A percentile compares a stretch with the other conserved stretches of the same genome.
Conservation (phyloP, 192 early-diverging fungal species). For the Haplosporangium gracile region DNA sequence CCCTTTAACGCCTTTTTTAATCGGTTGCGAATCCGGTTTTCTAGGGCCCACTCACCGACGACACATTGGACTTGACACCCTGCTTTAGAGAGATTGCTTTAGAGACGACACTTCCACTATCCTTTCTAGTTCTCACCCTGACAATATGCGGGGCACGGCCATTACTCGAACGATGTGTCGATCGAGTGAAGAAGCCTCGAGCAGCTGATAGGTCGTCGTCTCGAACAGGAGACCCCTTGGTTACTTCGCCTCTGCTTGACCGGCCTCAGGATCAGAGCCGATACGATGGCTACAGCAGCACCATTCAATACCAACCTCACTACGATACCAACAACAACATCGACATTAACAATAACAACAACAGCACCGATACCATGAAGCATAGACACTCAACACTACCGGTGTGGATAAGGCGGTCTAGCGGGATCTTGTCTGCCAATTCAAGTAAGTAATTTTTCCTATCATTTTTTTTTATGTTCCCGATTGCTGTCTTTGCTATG, state of each 20-base stretch:
- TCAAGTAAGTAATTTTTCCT: constrained; percentile 1
- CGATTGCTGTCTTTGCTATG: background rate
- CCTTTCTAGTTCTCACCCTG: constrained; percentile 45
- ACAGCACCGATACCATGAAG: background rate
- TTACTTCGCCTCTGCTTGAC: constrained; percentile 18
- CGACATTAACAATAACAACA: background rate
- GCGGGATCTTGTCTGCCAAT: background rate
- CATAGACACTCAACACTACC: background rate
- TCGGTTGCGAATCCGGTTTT: background rate
- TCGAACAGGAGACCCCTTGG: constrained; percentile 7
- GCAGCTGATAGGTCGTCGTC: background rate
- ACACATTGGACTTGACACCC: constrained; percentile 51
- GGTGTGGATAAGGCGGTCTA: background rate
- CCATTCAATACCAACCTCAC: background rate
- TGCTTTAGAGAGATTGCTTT: constrained; percentile 51
- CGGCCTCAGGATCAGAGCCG: constrained; percentile 27
- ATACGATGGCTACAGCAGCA: constrained; percentile 12
- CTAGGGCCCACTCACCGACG: constrained; percentile 52
- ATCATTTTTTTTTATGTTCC: constrained; percentile 6
- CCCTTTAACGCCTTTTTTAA: background rate
- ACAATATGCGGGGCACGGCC: constrained; percentile 51
- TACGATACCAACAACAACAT: background rate
- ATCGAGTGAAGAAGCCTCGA: background rate
- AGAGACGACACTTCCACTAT: constrained; percentile 36
- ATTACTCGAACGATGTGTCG: constrained; percentile 18